Percentiles rank a stretch among this genome's conserved stretches.
phyloP scores from a whole-genome alignment of 1,284 basidiomycete species.

The Lentinula novae-zelandiae region DNA sequence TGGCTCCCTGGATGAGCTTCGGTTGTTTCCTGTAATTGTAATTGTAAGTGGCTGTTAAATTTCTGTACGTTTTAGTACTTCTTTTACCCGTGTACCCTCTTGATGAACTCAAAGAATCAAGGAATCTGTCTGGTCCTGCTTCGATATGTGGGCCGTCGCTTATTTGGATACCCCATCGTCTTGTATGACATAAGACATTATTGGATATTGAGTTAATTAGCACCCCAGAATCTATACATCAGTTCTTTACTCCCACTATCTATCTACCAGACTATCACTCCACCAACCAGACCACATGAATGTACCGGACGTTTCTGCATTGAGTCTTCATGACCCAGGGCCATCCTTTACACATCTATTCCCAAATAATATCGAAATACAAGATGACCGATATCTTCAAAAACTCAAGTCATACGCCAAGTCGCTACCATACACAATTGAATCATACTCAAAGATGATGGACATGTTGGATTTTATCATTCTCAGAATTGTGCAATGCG shows the following conservation, averaged over 20 bases:
- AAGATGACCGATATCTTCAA: conserved; percentile 44
- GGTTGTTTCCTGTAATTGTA: background rate
- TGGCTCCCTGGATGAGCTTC: background rate
- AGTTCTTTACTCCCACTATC: too few relatives aligned
- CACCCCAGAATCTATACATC: background rate
- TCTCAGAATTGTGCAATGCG: conserved; percentile 64
- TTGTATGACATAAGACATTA: background rate
- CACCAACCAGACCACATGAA: conserved; percentile 24
- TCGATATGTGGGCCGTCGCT: too few relatives aligned
- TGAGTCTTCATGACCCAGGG: conserved; percentile 37
- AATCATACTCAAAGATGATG: conserved; percentile 80
- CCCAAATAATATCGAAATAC: conserved; percentile 33
- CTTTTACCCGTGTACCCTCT: background rate
- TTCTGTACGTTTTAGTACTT: background rate
- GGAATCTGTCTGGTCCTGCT: background rate
- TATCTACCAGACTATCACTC: too few relatives aligned
- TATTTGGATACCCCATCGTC: too few relatives aligned
- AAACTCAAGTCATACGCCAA: conserved; percentile 59
- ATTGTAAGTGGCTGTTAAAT: too few relatives aligned
- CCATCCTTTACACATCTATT: conserved; percentile 16
- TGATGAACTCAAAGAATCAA: background rate
- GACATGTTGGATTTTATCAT: conserved; percentile 77
- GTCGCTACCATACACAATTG: conserved; percentile 78
- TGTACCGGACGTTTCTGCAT: conserved; percentile 44
- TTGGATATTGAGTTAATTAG: background rate